phyloP scores from a whole-genome alignment of 805 yeast genomes.

The Scheffersomyces stipitis region DNA sequence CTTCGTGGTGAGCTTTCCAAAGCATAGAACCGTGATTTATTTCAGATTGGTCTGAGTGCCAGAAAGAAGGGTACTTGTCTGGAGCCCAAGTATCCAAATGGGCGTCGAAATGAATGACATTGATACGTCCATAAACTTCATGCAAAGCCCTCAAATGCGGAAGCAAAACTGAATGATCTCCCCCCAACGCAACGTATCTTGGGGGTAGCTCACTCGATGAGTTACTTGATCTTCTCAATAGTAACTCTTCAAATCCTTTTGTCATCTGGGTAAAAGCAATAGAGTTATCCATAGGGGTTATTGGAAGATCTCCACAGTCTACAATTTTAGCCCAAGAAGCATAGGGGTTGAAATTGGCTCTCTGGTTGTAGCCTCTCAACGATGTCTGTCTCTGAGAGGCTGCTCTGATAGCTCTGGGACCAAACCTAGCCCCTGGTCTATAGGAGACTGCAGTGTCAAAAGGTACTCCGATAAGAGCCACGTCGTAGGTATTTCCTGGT shows the following conservation, averaged over 20 bases:
- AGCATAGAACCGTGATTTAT: constrained; percentile 85
- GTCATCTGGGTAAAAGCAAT: constrained; percentile 56
- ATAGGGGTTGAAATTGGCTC: constrained; percentile 59
- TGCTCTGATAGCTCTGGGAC: constrained; percentile 68
- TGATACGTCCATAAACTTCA: constrained; percentile 61
- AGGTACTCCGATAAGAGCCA: constrained; percentile 77
- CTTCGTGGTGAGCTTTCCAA: constrained; percentile 77
- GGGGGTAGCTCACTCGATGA: constrained; percentile 42
- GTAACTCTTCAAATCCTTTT: constrained; percentile 54
- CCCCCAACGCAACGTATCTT: constrained; percentile 71
- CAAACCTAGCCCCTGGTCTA: constrained; percentile 82
- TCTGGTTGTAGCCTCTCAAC: constrained; percentile 65
- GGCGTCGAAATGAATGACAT: constrained; percentile 81
- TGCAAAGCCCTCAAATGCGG: constrained; percentile 70
- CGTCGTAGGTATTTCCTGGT: constrained; percentile 52
- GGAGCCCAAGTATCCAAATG: constrained; percentile 85
- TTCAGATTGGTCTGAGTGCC: constrained; percentile 57
- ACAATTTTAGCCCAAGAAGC: constrained; percentile 47
- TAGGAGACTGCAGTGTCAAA: constrained; percentile 81
- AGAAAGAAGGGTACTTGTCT: constrained; percentile 61
- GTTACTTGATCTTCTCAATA: constrained; percentile 37
- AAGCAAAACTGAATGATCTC: constrained; percentile 76
- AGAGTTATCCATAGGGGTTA: constrained; percentile 57
- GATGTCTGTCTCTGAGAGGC: constrained; percentile 72
- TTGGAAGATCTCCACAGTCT: constrained; percentile 61